Conservation (phyloP, 2,329 filamentous ascomycete species). For the Diplodia mutila region DNA sequence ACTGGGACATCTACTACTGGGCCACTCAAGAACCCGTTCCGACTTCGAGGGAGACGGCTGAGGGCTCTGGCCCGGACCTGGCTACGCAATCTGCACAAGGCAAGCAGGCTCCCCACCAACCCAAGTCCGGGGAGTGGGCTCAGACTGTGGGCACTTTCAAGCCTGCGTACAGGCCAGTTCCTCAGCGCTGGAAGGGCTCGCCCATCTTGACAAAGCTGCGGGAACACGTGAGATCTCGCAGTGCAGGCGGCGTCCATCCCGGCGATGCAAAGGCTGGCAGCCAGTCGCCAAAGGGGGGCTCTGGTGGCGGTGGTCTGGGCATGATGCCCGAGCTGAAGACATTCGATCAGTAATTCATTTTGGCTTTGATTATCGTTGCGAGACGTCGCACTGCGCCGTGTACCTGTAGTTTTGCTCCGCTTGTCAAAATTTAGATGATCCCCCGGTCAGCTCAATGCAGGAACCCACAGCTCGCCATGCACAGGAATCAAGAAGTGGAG, state of each 20-base stretch:
- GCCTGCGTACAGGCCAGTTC: conserved; percentile 90
- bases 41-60: conserved; percentile 61
- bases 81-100: conserved; percentile 52
- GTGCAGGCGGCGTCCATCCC: conserved; percentile 60
- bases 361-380: background rate
- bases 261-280: conserved; percentile 40
- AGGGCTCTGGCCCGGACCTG: conserved; percentile 53
- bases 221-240: conserved; percentile 75
- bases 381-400: background rate
- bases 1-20: conserved; percentile 99
- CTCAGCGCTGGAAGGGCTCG: conserved; percentile 79
- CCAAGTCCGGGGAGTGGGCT: conserved; percentile 79
- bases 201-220: conserved; percentile 77
- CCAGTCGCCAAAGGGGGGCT: conserved; percentile 39
- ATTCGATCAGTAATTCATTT: conserved; percentile 42
- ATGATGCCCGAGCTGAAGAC: conserved; percentile 57
- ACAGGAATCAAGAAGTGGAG: conserved; percentile 2
- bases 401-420: background rate
- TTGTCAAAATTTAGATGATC: background rate
- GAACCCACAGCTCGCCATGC: background rate
- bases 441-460: conserved; percentile 7
- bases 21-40: conserved; percentile 78
- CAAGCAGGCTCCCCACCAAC: conserved; percentile 37
- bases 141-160: conserved; percentile 95
- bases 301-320: conserved; percentile 48